Evolutionary conservation across 1,284 basidiomycete species (phyloP).

Genomic region (Tausonia pullulans): DNA sequence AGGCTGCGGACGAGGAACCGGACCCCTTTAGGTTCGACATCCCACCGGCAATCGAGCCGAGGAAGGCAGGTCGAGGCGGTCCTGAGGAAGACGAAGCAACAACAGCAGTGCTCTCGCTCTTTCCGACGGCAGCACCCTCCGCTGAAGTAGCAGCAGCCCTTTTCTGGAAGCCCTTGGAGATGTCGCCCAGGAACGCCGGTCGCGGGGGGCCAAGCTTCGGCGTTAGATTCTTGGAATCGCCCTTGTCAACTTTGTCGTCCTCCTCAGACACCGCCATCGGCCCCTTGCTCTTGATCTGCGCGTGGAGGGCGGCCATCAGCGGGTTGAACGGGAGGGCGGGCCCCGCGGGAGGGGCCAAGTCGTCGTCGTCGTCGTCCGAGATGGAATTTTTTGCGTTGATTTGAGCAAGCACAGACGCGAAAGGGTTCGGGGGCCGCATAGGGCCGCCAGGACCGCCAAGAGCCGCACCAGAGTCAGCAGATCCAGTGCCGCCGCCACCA

Average conservation of each 20-base stretch:
- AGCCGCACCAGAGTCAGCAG: too few species aligned
- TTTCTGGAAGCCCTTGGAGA: not conserved
- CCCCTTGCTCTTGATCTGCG: slow-evolving; percentile 2
- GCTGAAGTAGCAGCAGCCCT: not conserved
- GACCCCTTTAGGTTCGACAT: slow-evolving; percentile 23
- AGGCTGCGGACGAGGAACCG: too few species aligned
- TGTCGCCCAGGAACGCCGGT: slow-evolving; percentile 4
- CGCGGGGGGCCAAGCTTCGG: not conserved
- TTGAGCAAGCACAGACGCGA: too few species aligned
- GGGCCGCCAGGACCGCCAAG: too few species aligned
- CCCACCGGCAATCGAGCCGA: slow-evolving; percentile 6
- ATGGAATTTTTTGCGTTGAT: too few species aligned
- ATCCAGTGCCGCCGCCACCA: too few species aligned
- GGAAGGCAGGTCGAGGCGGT: slow-evolving; percentile 10
- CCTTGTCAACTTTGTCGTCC: too few species aligned
- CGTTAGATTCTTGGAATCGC: not conserved
- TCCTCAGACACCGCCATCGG: not conserved
- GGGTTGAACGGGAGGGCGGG: slow-evolving; percentile 16
- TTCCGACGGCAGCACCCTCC: too few species aligned
- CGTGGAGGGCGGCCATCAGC: slow-evolving; percentile 9
- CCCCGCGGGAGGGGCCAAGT: slow-evolving; percentile 16
- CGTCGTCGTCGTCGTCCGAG: too few species aligned
- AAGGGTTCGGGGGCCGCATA: too few species aligned
- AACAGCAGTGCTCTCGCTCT: too few species aligned
- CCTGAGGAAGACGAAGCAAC: not conserved